A percentile compares a stretch with the other conserved stretches of the same genome.
These are phyloP conservation scores for Colletotrichum melonis DNA, from an alignment of 2,329 filamentous ascomycete genomes.

Conservation along the genomic window DNA sequence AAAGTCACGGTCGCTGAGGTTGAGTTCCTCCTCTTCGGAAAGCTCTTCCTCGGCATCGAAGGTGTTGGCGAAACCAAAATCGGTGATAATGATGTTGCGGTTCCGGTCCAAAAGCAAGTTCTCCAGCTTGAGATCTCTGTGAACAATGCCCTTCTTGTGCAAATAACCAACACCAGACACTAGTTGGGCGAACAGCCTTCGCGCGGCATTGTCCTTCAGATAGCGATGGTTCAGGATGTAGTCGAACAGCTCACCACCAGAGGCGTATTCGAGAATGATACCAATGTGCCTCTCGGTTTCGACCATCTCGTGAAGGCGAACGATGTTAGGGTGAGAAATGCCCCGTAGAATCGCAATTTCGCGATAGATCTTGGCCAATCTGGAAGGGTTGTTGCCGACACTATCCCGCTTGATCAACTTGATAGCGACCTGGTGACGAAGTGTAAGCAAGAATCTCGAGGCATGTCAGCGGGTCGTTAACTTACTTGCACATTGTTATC, in stretches of 20 bases:
- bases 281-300: constrained; percentile 97
- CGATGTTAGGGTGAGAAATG: constrained; percentile 95
- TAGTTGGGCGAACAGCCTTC: constrained; percentile 92
- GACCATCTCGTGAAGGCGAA: constrained; percentile 97
- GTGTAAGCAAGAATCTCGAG: constrained; percentile 30
- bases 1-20: constrained; percentile 86
- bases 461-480: not conserved
- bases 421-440: constrained; percentile 84
- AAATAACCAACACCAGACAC: constrained; percentile 97
- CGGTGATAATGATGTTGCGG: constrained; percentile 98
- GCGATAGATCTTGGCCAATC: constrained; percentile 95
- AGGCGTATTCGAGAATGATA: constrained; percentile 98
- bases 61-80: constrained; percentile 98
- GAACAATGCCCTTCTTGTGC: constrained; percentile 98
- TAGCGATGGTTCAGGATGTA: constrained; percentile 98
- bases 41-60: constrained; percentile 92
- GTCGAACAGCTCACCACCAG: constrained; percentile 96
- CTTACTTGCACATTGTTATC: constrained; percentile 52
- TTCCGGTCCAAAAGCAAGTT: constrained; percentile 95
- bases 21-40: constrained; percentile 88
- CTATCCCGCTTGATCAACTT: constrained; percentile 96
- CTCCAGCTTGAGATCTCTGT: constrained; percentile 95
- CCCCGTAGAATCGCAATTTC: constrained; percentile 92
- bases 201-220: constrained; percentile 91
- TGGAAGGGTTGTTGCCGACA: constrained; percentile 86